These are phyloP conservation scores for Apiospora phragmitis DNA, from an alignment of 2,329 filamentous ascomycete genomes.

Conservation along the genomic window DNA sequence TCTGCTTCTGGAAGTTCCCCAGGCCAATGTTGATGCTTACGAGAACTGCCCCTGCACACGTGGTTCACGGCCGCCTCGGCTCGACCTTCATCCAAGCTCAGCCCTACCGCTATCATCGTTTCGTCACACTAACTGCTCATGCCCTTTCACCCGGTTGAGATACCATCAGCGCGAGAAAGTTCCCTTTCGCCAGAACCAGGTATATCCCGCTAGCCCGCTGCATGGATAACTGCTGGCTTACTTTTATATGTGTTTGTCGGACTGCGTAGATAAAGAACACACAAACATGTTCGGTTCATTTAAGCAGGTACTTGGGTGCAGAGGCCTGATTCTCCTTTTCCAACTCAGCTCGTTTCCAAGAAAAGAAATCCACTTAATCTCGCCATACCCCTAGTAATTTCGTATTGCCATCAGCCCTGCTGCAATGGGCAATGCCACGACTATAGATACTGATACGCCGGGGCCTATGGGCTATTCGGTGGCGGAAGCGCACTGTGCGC, in stretches of 20 bases:
- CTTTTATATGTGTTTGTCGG: neutral
- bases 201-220: neutral
- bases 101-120: slow-evolving; percentile 1
- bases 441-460: slow-evolving; percentile 3
- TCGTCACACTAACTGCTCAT: slow-evolving; percentile 2
- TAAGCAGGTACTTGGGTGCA: neutral
- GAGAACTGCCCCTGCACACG: slow-evolving; percentile 3
- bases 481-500: slow-evolving; percentile 30
- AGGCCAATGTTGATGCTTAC: neutral
- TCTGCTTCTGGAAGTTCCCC: neutral
- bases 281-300: neutral
- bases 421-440: slow-evolving; percentile 1
- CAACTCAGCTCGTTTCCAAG: neutral
- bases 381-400: neutral
- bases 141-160: neutral
- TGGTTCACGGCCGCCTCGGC: neutral
- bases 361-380: neutral
- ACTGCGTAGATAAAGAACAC: neutral
- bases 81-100: neutral
- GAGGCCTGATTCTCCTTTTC: neutral
- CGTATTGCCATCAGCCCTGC: neutral
- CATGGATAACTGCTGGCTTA: neutral
- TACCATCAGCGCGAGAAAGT: neutral
- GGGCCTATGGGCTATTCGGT: slow-evolving; percentile 30
- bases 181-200: neutral